phyloP scores from a whole-genome alignment of 176 grass and related monocot genomes.

The Lolium multiflorum region DNA sequence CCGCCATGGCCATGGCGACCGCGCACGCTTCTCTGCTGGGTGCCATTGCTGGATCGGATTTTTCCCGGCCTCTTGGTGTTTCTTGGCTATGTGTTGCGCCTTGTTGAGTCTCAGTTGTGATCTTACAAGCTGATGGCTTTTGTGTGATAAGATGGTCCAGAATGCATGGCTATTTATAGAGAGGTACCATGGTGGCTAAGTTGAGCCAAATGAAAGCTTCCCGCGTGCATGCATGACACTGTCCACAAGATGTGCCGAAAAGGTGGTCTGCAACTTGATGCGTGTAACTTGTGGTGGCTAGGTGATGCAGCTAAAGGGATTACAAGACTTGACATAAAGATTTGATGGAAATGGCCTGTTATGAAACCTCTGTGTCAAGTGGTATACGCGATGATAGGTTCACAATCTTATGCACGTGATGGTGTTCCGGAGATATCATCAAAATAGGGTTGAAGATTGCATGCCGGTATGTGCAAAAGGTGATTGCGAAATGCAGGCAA shows the following conservation, averaged over 20 bases:
- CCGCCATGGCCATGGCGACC: slow-evolving; percentile 54
- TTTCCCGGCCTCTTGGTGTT: not conserved
- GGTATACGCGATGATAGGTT: slow-evolving; percentile 21
- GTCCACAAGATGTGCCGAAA: slow-evolving; percentile 49
- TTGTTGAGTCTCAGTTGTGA: not conserved
- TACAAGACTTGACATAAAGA: slow-evolving; percentile 37
- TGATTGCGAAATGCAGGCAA: slow-evolving; percentile 42
- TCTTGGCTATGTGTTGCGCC: not conserved
- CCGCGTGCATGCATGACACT: not conserved
- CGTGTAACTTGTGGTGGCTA: slow-evolving; percentile 38
- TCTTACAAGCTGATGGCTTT: slow-evolving; percentile 6
- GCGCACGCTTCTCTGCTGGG: slow-evolving; percentile 51
- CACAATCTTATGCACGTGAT: slow-evolving; percentile 44
- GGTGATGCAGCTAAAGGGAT: not conserved
- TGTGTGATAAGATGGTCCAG: not conserved
- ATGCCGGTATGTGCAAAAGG: not conserved
- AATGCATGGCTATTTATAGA: slow-evolving; percentile 57
- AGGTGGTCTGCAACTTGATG: slow-evolving; percentile 47
- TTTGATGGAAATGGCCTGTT: slow-evolving; percentile 13
- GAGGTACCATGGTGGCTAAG: not conserved
- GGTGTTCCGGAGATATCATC: slow-evolving; percentile 2
- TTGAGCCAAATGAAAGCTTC: not conserved
- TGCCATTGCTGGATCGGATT: slow-evolving; percentile 16
- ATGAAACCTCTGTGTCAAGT: slow-evolving; percentile 41
- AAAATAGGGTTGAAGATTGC: slow-evolving; percentile 25